These are phyloP conservation scores for Saturnispora sanitii DNA, from an alignment of 805 yeast species.

Conservation along the genomic window DNA sequence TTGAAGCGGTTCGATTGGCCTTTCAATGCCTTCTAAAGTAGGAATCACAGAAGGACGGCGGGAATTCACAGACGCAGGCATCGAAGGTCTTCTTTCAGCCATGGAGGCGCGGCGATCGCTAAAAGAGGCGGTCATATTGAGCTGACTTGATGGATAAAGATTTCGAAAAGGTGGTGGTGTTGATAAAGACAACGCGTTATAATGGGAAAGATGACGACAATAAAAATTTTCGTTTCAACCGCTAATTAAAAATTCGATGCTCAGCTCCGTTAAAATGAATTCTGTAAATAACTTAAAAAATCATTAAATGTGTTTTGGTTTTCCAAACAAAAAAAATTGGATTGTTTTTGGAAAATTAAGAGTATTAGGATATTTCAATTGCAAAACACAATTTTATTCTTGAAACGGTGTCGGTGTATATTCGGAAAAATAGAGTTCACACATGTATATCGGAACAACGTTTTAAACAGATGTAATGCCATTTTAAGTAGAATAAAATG, in stretches of 20 bases:
- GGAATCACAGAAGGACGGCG: constrained; percentile 43
- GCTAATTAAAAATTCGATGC: background rate
- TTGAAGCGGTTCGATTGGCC: constrained; percentile 50
- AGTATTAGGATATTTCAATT: no score
- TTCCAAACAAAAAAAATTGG: no score
- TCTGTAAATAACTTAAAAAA: no score
- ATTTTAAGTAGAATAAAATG: no score
- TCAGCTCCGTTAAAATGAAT: background rate
- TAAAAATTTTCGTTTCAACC: background rate
- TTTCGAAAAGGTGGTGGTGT: background rate
- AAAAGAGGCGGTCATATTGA: constrained; percentile 46
- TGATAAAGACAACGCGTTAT: background rate
- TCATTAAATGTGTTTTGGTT: no score
- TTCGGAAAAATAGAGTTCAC: no score
- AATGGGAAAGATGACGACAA: no score
- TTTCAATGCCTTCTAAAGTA: constrained; percentile 66
- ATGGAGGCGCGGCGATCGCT: constrained; percentile 57
- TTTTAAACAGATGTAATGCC: no score
- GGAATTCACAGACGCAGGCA: constrained; percentile 17
- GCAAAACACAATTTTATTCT: no score
- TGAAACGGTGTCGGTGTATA: no score
- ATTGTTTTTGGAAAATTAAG: no score
- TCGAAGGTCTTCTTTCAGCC: constrained; percentile 30
- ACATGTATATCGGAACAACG: no score
- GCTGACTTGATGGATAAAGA: constrained; percentile 1